Evolutionary conservation across 768 basidiomycete genomes (phyloP).

Genomic region (Leccinum boreale): DNA sequence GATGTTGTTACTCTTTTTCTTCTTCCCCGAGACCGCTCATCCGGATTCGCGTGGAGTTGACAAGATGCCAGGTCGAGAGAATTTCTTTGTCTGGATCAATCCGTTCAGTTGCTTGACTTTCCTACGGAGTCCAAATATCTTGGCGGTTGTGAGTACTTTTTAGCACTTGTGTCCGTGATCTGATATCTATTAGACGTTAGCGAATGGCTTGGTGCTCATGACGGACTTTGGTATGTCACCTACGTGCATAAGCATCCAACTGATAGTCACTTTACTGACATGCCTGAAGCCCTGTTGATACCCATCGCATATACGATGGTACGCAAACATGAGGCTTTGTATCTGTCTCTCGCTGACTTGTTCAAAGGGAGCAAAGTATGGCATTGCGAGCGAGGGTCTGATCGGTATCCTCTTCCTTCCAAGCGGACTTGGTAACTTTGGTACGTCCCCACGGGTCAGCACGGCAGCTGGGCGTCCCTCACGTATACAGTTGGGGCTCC

Average conservation of each 20-base stretch:
- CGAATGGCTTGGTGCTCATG: constrained; percentile 27
- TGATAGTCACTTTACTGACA: background rate
- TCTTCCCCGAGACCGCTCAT: constrained; percentile 68
- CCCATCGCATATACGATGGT: constrained; percentile 70
- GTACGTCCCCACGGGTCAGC: constrained; percentile 5
- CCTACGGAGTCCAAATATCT: constrained; percentile 57
- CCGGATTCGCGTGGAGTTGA: constrained; percentile 57
- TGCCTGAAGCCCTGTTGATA: constrained; percentile 41
- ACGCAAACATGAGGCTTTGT: constrained; percentile 13
- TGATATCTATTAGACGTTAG: constrained; percentile 38
- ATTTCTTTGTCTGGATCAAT: constrained; percentile 49
- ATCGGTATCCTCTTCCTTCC: constrained; percentile 28
- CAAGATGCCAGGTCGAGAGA: constrained; percentile 28
- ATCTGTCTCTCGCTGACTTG: background rate
- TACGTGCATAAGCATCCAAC: too few relatives aligned
- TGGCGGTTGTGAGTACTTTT: constrained; percentile 47
- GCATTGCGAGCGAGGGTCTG: constrained; percentile 18
- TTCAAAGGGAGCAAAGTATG: constrained; percentile 44
- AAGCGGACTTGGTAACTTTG: constrained; percentile 23
- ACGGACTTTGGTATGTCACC: constrained; percentile 36
- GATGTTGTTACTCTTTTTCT: constrained; percentile 38
- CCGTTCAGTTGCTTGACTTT: constrained; percentile 51
- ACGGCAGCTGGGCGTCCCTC: background rate
- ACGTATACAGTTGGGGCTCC: constrained; percentile 51
- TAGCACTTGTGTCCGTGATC: background rate